Evolutionary conservation across 305 asterid genomes (phyloP), one percentile per base, ranked within the genome.

Genomic region (Fraxinus nigra): DNA sequence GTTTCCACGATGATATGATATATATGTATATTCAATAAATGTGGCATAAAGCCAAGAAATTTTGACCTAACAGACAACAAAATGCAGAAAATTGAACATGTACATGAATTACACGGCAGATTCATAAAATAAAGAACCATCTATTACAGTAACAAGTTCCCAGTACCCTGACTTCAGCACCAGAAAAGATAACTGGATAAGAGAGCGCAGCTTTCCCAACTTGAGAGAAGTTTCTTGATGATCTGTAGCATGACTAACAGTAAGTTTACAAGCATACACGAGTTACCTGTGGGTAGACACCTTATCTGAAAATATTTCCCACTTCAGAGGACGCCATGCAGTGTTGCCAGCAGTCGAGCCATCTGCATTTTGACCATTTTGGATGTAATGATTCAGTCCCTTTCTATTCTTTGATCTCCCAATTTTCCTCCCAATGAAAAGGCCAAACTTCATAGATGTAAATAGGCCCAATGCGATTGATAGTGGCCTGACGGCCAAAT

Each of bases 401-500:
- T 76, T 75, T 75, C 40, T 74, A 83, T 35, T 59, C 76, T 84
- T 9, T 69, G 77, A 32, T 30, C 75, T 69, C 40, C 86, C 82
- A 3, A 87, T 61, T 11, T 83, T 88, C 65, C 74, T 82, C 24
- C 94, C 94, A 2, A 88, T 84, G 78, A 86, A 87, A n/a, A 80
- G 32, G 26, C 94, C 88, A 10, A 90, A 14, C 86, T 85, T 90
- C 48, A 82, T 61, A 51, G 87, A 87, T 5, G 90, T 85, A 35
- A 90, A 40, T 3, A 87, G 20, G 70, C 89, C 82, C 0, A 90
- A 76, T 7, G 86, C 85, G 30, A 90, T 78, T 1, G 86, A 82
- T 18, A 88, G 54, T 78, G 95, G 93, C 75, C 91, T 74, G 78
- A 90, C 90, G 24, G 89, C 88, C 93, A 93, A 91, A 67, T 90